Evolutionary conservation across 306 rosid species (phyloP).

Genomic region (Morella rubra): DNA sequence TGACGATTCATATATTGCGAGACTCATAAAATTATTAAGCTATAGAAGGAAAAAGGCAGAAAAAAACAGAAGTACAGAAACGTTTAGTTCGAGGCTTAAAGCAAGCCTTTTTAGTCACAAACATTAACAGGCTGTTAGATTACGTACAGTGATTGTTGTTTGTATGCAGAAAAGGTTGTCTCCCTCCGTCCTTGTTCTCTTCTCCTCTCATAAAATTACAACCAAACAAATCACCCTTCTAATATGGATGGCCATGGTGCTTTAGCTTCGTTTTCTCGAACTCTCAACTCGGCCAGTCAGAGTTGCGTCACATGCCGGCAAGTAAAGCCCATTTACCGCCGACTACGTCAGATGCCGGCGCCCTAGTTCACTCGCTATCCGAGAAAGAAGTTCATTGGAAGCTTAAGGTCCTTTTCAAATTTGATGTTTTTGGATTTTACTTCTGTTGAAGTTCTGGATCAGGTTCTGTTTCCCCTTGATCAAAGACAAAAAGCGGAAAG

Average conservation of each 20-base stretch:
- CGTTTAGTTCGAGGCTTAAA: too few relatives aligned
- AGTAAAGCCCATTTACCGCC: slow-evolving; percentile 18
- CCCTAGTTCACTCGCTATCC: slow-evolving; percentile 25
- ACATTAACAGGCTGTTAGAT: not conserved
- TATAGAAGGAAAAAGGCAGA: too few relatives aligned
- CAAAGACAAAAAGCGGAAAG: slow-evolving; percentile 16
- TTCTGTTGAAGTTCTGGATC: not conserved
- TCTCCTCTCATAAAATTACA: slow-evolving; percentile 34
- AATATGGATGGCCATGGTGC: slow-evolving; percentile 46
- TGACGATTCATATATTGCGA: too few relatives aligned
- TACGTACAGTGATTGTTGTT: slow-evolving; percentile 22
- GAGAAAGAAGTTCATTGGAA: slow-evolving; percentile 8
- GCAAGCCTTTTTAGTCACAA: too few relatives aligned
- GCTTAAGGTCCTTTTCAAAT: slow-evolving; percentile 46
- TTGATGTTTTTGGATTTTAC: not conserved
- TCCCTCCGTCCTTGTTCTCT: slow-evolving; percentile 19
- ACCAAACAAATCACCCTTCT: slow-evolving; percentile 23
- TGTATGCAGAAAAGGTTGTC: not conserved
- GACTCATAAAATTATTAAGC: too few relatives aligned
- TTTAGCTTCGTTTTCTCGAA: slow-evolving; percentile 31
- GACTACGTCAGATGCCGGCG: slow-evolving; percentile 32
- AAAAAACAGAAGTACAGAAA: too few relatives aligned
- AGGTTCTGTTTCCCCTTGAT: slow-evolving; percentile 4
- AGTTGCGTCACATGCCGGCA: slow-evolving; percentile 31
- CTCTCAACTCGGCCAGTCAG: slow-evolving; percentile 33